Evolutionary conservation across 2,329 filamentous ascomycete genomes (phyloP).

Genomic region (Ophiognomonia clavigignenti-juglandacearum): DNA sequence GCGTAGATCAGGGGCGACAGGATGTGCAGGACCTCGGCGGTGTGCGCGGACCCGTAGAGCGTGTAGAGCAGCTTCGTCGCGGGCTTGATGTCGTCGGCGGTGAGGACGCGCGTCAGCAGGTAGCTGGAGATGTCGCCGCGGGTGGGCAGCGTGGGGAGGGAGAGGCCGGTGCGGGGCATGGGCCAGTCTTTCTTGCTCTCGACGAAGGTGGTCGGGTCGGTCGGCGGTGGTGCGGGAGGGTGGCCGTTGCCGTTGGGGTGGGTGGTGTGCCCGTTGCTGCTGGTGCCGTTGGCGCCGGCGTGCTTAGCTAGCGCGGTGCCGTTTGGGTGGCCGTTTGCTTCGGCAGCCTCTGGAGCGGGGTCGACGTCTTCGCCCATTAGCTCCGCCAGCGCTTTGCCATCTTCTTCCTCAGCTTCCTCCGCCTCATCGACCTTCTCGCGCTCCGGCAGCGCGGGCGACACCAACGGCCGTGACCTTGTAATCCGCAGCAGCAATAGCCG

Average conservation of each 20-base stretch:
- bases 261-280: not conserved
- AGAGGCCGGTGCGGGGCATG: conserved; percentile 92
- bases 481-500: conserved; percentile 73
- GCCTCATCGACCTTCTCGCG: conserved; percentile 69
- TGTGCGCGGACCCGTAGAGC: conserved; percentile 65
- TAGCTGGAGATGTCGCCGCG: conserved; percentile 80
- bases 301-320: conserved; percentile 23
- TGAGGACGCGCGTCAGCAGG: conserved; percentile 83
- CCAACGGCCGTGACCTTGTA: conserved; percentile 75
- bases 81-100: conserved; percentile 93
- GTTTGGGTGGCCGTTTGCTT: conserved; percentile 34
- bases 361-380: conserved; percentile 38
- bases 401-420: conserved; percentile 42
- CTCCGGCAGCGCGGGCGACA: conserved; percentile 81
- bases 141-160: conserved; percentile 76
- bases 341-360: conserved; percentile 46
- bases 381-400: conserved; percentile 34
- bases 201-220: conserved; percentile 8
- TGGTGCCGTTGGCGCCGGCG: conserved; percentile 5
- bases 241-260: conserved; percentile 6
- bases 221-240: conserved; percentile 9
- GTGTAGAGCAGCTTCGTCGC: conserved; percentile 81
- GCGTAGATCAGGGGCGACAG: conserved; percentile 85
- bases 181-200: conserved; percentile 61
- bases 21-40: conserved; percentile 89